phyloP scores from a whole-genome alignment of 2,329 filamentous ascomycete species.

The Acarospora socialis region DNA sequence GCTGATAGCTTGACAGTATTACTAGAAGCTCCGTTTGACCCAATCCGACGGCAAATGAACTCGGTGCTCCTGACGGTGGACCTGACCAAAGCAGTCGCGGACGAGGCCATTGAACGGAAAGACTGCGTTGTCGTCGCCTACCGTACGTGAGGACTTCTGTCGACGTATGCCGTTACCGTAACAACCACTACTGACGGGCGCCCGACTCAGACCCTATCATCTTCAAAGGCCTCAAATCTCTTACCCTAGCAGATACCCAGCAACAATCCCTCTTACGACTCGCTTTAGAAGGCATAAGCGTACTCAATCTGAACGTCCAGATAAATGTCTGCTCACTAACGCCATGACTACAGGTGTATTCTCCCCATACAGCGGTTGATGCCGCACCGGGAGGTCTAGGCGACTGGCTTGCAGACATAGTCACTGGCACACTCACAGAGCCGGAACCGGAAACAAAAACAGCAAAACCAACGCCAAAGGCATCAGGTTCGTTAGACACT shows the following conservation, averaged over 20 bases:
- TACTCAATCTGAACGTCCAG: slow-evolving; percentile 1
- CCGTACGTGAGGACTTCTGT: slow-evolving; percentile 41
- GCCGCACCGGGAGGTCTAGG: slow-evolving; percentile 73
- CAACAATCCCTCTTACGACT: slow-evolving; percentile 73
- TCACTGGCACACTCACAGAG: slow-evolving; percentile 40
- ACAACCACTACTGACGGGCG: slow-evolving; percentile 7
- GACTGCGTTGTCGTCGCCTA: slow-evolving; percentile 79
- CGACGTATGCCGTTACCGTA: background rate
- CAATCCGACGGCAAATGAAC: slow-evolving; percentile 43
- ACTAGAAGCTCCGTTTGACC: slow-evolving; percentile 52
- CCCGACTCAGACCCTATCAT: slow-evolving; percentile 76
- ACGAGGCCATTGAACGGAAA: slow-evolving; percentile 68
- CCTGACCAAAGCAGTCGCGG: slow-evolving; percentile 72
- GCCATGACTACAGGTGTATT: slow-evolving; percentile 46
- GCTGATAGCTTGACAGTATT: slow-evolving; percentile 37
- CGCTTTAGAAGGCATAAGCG: slow-evolving; percentile 74
- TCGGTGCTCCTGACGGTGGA: slow-evolving; percentile 76
- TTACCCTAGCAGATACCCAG: slow-evolving; percentile 73
- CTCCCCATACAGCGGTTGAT: slow-evolving; percentile 88
- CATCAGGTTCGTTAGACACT: background rate
- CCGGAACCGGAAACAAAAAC: slow-evolving; percentile 16
- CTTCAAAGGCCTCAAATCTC: slow-evolving; percentile 78
- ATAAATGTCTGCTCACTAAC: background rate
- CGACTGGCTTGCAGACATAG: slow-evolving; percentile 83
- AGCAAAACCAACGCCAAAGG: slow-evolving; percentile 13